Evolutionary conservation across 2,329 filamentous ascomycete species (phyloP).

Genomic region (Exophiala sp.): DNA sequence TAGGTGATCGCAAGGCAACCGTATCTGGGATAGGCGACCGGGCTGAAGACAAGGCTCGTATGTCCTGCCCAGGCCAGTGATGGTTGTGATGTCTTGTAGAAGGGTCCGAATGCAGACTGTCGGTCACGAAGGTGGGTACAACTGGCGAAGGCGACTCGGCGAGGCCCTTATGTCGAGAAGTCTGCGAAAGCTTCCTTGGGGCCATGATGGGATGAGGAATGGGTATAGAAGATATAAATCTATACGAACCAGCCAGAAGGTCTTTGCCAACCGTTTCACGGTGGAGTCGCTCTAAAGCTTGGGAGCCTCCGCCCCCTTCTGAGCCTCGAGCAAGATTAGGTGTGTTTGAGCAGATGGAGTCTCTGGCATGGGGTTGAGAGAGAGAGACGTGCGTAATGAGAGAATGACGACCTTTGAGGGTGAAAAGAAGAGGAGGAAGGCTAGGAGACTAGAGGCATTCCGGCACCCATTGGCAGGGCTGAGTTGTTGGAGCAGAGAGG

Average conservation of each 20-base stretch:
- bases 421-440: conserved; percentile 23
- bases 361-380: conserved; percentile 24
- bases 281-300: conserved; percentile 25
- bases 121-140: conserved; percentile 6
- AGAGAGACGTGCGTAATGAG: conserved; percentile 21
- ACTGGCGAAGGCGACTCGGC: conserved; percentile 16
- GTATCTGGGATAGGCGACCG: conserved; percentile 13
- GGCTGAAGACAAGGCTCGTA: conserved; percentile 14
- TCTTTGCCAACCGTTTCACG: conserved; percentile 25
- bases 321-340: conserved; percentile 30
- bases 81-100: conserved; percentile 13
- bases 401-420: conserved; percentile 28
- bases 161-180: conserved; percentile 21
- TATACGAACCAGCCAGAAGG: conserved; percentile 26
- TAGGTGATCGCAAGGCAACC: conserved; percentile 13
- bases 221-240: conserved; percentile 27
- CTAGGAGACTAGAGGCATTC: conserved; percentile 19
- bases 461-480: conserved; percentile 24
- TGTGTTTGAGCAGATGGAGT: conserved; percentile 27
- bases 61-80: conserved; percentile 17
- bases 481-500: conserved; percentile 14
- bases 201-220: conserved; percentile 24
- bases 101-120: conserved; percentile 18
- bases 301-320: conserved; percentile 30
- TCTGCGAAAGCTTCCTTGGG: conserved; percentile 27